Evolutionary conservation across 257 asterid genomes (phyloP).

Genomic region (Solanum pinnatisectum): DNA sequence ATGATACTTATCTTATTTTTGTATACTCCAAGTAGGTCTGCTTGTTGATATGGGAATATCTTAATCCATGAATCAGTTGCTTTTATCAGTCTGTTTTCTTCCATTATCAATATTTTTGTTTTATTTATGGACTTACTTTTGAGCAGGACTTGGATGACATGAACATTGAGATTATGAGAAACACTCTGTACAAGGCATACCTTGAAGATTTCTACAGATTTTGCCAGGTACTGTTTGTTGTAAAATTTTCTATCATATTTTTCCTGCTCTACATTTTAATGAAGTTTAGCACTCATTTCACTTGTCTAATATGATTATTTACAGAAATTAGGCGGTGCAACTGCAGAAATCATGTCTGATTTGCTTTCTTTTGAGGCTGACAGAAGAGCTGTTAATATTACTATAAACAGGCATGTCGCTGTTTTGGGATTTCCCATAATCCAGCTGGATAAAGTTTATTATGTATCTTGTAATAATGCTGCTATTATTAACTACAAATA

Average conservation of each 20-base stretch:
- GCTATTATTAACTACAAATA: not conserved
- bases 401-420: conserved; percentile 59
- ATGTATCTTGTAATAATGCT: not conserved
- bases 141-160: conserved; percentile 88
- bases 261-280: not conserved
- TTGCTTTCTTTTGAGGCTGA: conserved; percentile 91
- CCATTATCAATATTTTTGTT: not conserved
- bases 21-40: not conserved
- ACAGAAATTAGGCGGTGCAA: conserved; percentile 92
- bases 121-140: not conserved
- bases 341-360: conserved; percentile 91
- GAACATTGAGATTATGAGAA: conserved; percentile 95
- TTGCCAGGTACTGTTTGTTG: conserved; percentile 49
- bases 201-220: conserved; percentile 85
- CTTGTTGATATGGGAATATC: not conserved
- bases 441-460: not conserved
- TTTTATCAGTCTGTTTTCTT: not conserved
- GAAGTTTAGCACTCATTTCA: not conserved
- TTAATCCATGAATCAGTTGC: not conserved
- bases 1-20: not conserved
- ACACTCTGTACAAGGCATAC: conserved; percentile 89
- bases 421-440: not conserved
- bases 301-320: conserved; percentile 10
- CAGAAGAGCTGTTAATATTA: conserved; percentile 90
- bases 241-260: conserved; percentile 1